phyloP scores from a whole-genome alignment of 2,329 filamentous ascomycete genomes.

The Calonectria pseudoreteaudii region DNA sequence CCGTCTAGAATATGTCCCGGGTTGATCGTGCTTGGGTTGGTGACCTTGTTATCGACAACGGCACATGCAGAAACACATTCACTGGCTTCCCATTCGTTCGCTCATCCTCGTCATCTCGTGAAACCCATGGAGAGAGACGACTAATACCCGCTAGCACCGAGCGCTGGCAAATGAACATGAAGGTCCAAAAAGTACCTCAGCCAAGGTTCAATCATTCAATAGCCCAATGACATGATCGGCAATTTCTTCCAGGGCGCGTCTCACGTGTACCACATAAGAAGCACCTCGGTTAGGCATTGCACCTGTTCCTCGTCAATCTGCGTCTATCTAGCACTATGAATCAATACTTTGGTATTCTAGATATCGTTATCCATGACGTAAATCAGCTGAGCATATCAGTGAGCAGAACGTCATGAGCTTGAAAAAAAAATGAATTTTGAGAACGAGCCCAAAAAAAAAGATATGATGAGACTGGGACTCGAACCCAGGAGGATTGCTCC shows the following conservation, averaged over 20 bases:
- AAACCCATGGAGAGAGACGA: not conserved
- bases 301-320: not conserved
- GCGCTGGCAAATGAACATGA: not conserved
- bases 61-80: not conserved
- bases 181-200: not conserved
- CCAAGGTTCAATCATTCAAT: not conserved
- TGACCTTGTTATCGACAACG: not conserved
- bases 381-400: not conserved
- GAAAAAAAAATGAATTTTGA: not conserved
- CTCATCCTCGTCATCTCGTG: not conserved
- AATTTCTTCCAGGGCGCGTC: not conserved
- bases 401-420: not conserved
- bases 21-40: not conserved
- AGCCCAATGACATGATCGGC: not conserved
- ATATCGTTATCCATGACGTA: not conserved
- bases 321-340: not conserved
- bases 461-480: constrained; percentile 44
- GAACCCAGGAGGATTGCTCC: constrained; percentile 46
- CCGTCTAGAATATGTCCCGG: not conserved
- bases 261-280: not conserved
- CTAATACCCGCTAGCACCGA: not conserved
- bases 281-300: not conserved
- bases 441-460: constrained; percentile 29
- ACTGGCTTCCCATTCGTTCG: not conserved
- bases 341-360: not conserved